Evolutionary conservation across 768 basidiomycete genomes (phyloP).

Genomic region (Calocera cornea): DNA sequence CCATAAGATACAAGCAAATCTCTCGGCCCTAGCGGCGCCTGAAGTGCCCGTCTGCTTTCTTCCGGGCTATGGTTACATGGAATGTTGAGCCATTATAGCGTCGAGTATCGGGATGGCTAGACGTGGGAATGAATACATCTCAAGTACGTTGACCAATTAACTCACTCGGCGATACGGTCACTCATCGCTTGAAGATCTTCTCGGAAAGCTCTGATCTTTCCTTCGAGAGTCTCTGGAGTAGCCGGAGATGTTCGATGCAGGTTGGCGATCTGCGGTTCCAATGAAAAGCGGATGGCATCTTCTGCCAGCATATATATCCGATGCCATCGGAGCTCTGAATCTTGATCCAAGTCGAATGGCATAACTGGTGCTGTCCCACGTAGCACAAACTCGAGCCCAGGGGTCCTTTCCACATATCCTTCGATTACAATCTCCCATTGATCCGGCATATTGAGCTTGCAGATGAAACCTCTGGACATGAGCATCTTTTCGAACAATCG

Average conservation of each 20-base stretch:
- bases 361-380: not conserved
- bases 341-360: not conserved
- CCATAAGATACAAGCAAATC: not conserved
- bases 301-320: not conserved
- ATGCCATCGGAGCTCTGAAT: constrained; percentile 1
- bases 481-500: not conserved
- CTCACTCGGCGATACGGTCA: not conserved
- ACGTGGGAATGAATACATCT: not conserved
- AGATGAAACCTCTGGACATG: constrained; percentile 3
- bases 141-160: not conserved
- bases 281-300: not conserved
- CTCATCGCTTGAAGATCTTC: not conserved
- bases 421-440: constrained; percentile 2
- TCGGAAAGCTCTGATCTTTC: not conserved
- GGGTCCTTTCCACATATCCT: constrained; percentile 1
- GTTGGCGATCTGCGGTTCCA: not conserved
- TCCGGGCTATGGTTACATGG: not conserved
- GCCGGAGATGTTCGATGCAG: not conserved
- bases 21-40: not conserved
- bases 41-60: not conserved
- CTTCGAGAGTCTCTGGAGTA: not conserved
- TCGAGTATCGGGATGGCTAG: not conserved
- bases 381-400: not conserved
- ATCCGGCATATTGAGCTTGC: not conserved
- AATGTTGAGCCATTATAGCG: not conserved